Conservation (phyloP, 176 grass and related monocot genomes). For the Poa pratensis region DNA sequence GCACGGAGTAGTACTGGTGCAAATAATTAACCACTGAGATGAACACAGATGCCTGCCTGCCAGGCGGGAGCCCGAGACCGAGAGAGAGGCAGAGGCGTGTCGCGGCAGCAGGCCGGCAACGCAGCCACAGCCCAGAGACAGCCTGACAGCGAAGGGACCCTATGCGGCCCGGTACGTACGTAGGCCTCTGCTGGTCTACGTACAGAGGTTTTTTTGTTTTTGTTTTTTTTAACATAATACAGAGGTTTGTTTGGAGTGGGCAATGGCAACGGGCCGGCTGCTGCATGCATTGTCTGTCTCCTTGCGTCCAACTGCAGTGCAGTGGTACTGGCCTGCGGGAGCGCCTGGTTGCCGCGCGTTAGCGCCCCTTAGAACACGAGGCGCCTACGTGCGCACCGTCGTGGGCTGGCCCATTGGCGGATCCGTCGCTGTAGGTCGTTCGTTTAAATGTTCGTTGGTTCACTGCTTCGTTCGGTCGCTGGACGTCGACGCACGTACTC, state of each 20-base stretch:
- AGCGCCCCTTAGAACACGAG: too few relatives aligned
- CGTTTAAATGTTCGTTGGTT: too few relatives aligned
- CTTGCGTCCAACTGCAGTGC: constrained; percentile 12
- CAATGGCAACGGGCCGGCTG: not conserved
- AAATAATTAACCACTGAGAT: not conserved
- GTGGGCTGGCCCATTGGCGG: too few relatives aligned
- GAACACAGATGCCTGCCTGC: not conserved
- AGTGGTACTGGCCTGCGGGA: too few relatives aligned
- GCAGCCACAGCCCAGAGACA: not conserved
- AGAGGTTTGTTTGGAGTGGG: constrained; percentile 5
- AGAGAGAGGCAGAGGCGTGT: not conserved
- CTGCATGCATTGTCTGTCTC: not conserved
- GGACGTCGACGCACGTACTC: too few relatives aligned
- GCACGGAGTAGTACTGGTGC: not conserved
- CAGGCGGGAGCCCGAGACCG: not conserved
- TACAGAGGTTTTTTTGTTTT: too few relatives aligned
- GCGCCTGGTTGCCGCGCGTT: too few relatives aligned
- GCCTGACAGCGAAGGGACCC: not conserved
- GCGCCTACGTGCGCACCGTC: too few relatives aligned
- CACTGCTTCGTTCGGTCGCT: too few relatives aligned
- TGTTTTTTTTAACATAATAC: too few relatives aligned
- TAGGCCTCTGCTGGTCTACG: too few relatives aligned
- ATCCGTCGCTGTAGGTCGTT: too few relatives aligned
- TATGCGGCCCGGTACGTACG: not conserved
- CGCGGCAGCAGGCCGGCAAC: not conserved